Percentiles rank a stretch among this genome's conserved stretches.
Conservation (phyloP, 805 yeast species). For the Grigorovia humatica region DNA sequence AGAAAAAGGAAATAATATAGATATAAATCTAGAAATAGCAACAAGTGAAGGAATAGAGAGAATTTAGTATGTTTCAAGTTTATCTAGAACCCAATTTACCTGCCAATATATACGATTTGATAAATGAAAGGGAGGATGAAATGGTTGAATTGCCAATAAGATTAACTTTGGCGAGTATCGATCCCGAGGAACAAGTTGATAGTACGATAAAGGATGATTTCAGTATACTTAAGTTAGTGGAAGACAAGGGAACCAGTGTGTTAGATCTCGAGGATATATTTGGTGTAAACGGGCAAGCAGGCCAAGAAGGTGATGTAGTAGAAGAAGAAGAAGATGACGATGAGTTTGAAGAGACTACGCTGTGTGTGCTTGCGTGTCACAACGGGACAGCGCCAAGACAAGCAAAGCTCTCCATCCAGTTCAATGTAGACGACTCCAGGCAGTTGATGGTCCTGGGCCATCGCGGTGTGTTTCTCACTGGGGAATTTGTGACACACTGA, state of each 20-base stretch:
- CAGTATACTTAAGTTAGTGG: neutral
- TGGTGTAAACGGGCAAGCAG: conserved; percentile 24
- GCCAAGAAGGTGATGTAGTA: conserved; percentile 36
- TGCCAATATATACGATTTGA: neutral
- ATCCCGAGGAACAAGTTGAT: conserved; percentile 53
- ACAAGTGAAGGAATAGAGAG: neutral
- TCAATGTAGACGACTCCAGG: conserved; percentile 65
- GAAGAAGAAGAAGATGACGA: conserved; percentile 48
- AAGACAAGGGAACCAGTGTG: neutral
- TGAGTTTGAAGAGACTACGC: conserved; percentile 65
- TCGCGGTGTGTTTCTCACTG: conserved; percentile 76
- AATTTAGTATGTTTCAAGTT: neutral
- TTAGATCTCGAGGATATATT: conserved; percentile 36
- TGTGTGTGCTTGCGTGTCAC: conserved; percentile 19
- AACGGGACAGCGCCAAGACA: neutral
- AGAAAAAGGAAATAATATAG: neutral
- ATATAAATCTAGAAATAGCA: no score
- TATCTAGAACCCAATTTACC: conserved; percentile 2
- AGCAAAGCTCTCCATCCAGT: neutral
- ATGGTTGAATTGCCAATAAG: neutral
- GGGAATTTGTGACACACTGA: conserved; percentile 61
- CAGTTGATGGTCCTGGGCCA: conserved; percentile 88
- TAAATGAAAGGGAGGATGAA: neutral
- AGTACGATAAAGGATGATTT: neutral
- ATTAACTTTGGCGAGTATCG: conserved; percentile 62